Conservation (phyloP, 2,329 filamentous ascomycete species). For the Exophiala phaeomuriformis region DNA sequence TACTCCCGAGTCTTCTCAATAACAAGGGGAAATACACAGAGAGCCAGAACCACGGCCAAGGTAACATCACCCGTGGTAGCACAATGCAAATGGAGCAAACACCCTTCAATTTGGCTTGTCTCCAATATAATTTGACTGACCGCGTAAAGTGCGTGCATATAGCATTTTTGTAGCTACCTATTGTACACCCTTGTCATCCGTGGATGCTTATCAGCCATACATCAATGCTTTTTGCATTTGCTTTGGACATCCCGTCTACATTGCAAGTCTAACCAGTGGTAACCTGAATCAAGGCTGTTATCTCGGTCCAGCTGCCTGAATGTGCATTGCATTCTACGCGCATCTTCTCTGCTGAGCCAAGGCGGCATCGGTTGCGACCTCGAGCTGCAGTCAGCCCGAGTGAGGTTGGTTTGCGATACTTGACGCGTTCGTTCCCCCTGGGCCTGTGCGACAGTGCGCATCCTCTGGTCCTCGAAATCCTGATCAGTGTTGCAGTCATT, state of each 20-base stretch:
- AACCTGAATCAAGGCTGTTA: slow-evolving; percentile 3
- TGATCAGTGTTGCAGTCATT: not conserved
- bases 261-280: not conserved
- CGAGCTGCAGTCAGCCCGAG: too few relatives aligned
- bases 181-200: not conserved
- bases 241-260: not conserved
- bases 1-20: too few relatives aligned
- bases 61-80: too few relatives aligned
- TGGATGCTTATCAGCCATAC: not conserved
- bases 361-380: not conserved
- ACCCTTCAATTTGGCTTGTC: too few relatives aligned
- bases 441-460: not conserved
- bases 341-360: not conserved
- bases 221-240: not conserved
- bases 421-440: not conserved
- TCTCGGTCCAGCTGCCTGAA: slow-evolving; percentile 10
- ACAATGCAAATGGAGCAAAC: too few relatives aligned
- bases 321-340: slow-evolving; percentile 6
- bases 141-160: not conserved
- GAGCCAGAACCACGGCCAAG: too few relatives aligned
- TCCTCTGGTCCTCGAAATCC: not conserved
- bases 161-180: not conserved
- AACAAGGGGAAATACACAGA: too few relatives aligned
- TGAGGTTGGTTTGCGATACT: not conserved
- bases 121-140: not conserved